Conservation (phyloP, 2,329 filamentous ascomycete species). For the Metarhizium rileyi region DNA sequence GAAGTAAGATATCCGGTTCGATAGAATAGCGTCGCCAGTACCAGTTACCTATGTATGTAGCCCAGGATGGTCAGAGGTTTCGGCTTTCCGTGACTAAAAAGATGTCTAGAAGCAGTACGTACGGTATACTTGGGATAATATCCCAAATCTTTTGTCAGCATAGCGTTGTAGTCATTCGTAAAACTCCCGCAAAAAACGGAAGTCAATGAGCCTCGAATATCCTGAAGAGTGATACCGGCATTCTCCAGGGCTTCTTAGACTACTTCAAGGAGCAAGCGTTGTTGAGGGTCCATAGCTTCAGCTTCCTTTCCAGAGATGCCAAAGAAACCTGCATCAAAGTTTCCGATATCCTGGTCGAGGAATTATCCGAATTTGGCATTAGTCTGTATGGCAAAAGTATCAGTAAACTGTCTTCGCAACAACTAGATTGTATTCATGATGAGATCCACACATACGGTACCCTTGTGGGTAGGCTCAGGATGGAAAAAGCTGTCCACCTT, state of each 20-base stretch:
- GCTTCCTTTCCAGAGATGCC: not conserved
- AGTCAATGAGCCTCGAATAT: not conserved
- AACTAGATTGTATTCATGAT: too few species aligned
- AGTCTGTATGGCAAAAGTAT: not conserved
- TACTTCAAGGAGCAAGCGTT: not conserved
- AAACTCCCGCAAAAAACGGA: slow-evolving; percentile 14
- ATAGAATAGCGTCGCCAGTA: slow-evolving; percentile 13
- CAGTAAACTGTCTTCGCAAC: not conserved
- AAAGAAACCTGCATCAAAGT: not conserved
- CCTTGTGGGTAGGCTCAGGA: slow-evolving; percentile 17
- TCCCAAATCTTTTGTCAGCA: slow-evolving; percentile 6
- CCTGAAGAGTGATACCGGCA: not conserved
- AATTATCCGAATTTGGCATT: slow-evolving; percentile 10
- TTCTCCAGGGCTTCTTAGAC: slow-evolving; percentile 1
- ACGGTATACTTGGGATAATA: slow-evolving; percentile 1
- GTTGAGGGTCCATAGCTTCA: not conserved
- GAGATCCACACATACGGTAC: slow-evolving; percentile 9
- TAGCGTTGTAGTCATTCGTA: slow-evolving; percentile 17
- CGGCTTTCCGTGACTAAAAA: not conserved
- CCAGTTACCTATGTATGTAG: slow-evolving; percentile 20
- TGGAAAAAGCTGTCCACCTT: slow-evolving; percentile 31
- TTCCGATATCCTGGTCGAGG: not conserved
- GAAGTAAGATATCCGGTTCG: slow-evolving; percentile 7
- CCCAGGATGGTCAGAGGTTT: not conserved
- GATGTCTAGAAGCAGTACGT: not conserved